These are phyloP conservation scores for Lindgomyces ingoldianus DNA, from an alignment of 495 filamentous ascomycete species.

Conservation along the genomic window DNA sequence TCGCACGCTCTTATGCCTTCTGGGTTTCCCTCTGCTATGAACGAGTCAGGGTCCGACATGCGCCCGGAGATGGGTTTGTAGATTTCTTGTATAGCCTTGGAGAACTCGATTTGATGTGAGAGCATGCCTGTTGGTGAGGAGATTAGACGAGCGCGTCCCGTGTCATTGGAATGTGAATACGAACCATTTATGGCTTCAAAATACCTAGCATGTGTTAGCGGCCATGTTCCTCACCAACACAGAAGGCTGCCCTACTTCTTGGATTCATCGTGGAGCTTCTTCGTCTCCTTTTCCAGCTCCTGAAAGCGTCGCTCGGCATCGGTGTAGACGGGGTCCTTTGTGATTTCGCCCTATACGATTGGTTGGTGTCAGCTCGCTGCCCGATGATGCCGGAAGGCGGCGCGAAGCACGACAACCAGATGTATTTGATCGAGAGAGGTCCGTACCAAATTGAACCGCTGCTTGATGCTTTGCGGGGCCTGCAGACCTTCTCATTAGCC, in stretches of 20 bases:
- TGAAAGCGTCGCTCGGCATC: conserved; percentile 93
- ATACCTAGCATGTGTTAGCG: conserved; percentile 53
- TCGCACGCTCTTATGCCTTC: conserved; percentile 95
- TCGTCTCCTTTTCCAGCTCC: conserved; percentile 92
- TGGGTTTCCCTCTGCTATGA: conserved; percentile 78
- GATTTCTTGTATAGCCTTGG: conserved; percentile 88
- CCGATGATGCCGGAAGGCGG: conserved; percentile 26
- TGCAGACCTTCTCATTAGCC: conserved; percentile 43
- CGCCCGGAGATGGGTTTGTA: conserved; percentile 98
- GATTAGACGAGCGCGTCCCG: neutral
- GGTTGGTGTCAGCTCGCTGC: conserved; percentile 12
- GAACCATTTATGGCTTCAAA: conserved; percentile 92
- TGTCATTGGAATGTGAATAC: neutral
- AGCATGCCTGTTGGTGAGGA: conserved; percentile 70
- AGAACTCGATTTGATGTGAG: conserved; percentile 97
- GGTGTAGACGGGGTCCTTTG: conserved; percentile 90
- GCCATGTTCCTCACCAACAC: neutral
- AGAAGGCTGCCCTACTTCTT: conserved; percentile 61
- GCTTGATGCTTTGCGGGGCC: conserved; percentile 89
- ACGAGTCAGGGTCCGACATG: conserved; percentile 86
- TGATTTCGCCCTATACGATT: conserved; percentile 67
- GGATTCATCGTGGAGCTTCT: conserved; percentile 91
- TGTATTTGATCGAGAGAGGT: neutral
- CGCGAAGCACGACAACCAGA: conserved; percentile 12
- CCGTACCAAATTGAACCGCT: conserved; percentile 81